These are phyloP conservation scores for Metschnikowia anglica DNA, from an alignment of 805 yeast species.

Conservation along the genomic window DNA sequence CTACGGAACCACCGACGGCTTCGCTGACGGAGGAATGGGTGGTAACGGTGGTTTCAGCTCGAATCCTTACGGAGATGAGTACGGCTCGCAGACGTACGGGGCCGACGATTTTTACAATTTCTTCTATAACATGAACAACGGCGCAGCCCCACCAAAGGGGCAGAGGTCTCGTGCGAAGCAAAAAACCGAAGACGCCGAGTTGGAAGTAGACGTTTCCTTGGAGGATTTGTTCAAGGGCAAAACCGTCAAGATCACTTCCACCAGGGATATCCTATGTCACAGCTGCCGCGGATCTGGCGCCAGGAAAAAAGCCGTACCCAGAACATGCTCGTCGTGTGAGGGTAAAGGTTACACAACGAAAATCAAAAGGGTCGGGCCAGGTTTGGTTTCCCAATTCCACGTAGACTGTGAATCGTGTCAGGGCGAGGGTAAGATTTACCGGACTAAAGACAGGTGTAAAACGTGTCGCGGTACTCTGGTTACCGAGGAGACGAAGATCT, in stretches of 20 bases:
- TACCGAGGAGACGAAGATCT: constrained; percentile 61
- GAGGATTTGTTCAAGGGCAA: constrained; percentile 82
- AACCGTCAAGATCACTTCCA: constrained; percentile 67
- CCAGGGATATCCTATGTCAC: constrained; percentile 70
- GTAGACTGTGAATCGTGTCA: constrained; percentile 66
- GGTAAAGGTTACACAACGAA: constrained; percentile 68
- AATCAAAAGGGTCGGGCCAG: constrained; percentile 68
- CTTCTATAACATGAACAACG: constrained; percentile 47
- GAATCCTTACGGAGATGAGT: constrained; percentile 38
- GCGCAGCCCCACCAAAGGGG: too few relatives aligned
- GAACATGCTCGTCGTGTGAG: constrained; percentile 63
- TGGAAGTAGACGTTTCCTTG: constrained; percentile 62
- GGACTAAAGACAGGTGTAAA: constrained; percentile 72
- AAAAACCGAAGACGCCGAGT: constrained; percentile 65
- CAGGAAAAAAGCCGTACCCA: constrained; percentile 53
- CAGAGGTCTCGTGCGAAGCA: constrained; percentile 16
- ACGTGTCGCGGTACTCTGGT: constrained; percentile 67
- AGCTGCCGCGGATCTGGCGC: constrained; percentile 79
- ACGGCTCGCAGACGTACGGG: constrained; percentile 40
- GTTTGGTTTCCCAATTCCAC: constrained; percentile 63
- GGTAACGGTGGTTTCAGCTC: constrained; percentile 25
- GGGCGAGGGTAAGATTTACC: constrained; percentile 63
- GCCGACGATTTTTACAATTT: constrained; percentile 80
- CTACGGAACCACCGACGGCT: constrained; percentile 46
- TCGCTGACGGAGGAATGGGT: constrained; percentile 16